Conservation (phyloP, 495 filamentous ascomycete species). For the Aspergillus heteromorphus region DNA sequence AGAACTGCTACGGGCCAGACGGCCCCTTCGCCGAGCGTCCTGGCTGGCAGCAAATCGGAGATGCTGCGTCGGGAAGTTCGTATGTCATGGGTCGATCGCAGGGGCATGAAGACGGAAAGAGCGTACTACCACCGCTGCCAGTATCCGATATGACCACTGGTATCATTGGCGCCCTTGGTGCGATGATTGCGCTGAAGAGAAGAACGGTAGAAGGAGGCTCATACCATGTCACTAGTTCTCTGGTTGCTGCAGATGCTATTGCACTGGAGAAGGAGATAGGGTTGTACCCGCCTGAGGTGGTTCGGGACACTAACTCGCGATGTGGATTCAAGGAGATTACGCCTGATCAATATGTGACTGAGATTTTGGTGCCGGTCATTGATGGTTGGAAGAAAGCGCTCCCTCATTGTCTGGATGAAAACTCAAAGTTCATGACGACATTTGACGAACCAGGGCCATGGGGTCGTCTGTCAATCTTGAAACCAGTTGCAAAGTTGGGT, state of each 20-base stretch:
- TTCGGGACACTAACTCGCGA: conserved; percentile 7
- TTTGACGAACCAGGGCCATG: conserved; percentile 18
- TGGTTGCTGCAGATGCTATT: conserved; percentile 22
- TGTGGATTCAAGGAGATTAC: conserved; percentile 11
- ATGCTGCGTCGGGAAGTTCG: conserved; percentile 24
- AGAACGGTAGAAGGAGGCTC: conserved; percentile 24
- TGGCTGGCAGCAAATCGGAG: conserved; percentile 47
- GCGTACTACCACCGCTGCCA: conserved; percentile 63
- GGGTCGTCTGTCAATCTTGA: conserved; percentile 19
- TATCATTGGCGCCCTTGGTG: conserved; percentile 49
- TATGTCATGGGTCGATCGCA: conserved; percentile 35
- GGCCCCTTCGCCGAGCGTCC: conserved; percentile 29
- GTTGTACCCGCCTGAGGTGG: conserved; percentile 19
- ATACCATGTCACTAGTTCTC: conserved; percentile 21
- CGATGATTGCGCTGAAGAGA: conserved; percentile 39
- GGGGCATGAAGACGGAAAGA: conserved; percentile 56
- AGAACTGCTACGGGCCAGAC: conserved; percentile 57
- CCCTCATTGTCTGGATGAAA: conserved; percentile 18
- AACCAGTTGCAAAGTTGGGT: conserved; percentile 19
- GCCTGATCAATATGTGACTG: conserved; percentile 24
- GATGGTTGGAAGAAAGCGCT: conserved; percentile 26
- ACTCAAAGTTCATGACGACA: conserved; percentile 23
- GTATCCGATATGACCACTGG: conserved; percentile 67
- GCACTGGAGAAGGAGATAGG: conserved; percentile 19
- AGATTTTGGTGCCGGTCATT: conserved; percentile 23